These are phyloP conservation scores for Fusarium pseudograminearum DNA, from an alignment of 2,329 filamentous ascomycete genomes.

Conservation along the genomic window DNA sequence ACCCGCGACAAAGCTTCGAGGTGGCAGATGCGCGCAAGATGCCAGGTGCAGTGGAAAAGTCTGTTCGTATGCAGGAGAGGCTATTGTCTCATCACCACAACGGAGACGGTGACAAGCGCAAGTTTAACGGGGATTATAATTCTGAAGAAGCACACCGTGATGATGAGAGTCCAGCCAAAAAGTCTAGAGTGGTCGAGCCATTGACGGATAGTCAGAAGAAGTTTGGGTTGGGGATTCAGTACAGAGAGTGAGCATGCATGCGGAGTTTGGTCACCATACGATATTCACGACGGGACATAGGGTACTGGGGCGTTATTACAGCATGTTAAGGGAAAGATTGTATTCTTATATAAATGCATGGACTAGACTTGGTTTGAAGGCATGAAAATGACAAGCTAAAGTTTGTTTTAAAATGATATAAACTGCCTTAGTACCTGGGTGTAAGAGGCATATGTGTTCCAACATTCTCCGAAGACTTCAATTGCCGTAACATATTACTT, in stretches of 20 bases:
- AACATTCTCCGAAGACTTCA: background rate
- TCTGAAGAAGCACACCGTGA: slow-evolving; percentile 51
- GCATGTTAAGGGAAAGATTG: background rate
- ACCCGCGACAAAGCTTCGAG: slow-evolving; percentile 66
- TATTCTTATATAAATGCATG: background rate
- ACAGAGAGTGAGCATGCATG: slow-evolving; percentile 48
- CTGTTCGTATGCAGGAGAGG: slow-evolving; percentile 64
- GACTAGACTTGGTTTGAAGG: background rate
- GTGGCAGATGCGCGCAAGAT: slow-evolving; percentile 61
- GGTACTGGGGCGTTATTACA: slow-evolving; percentile 26
- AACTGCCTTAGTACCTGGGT: too few species aligned
- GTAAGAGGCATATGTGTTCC: background rate
- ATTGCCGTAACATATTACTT: background rate
- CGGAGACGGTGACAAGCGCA: slow-evolving; percentile 63
- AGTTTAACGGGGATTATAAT: slow-evolving; percentile 56
- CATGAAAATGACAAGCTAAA: background rate
- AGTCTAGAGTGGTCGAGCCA: slow-evolving; percentile 58
- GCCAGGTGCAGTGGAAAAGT: slow-evolving; percentile 58
- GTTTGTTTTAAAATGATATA: background rate
- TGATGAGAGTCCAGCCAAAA: slow-evolving; percentile 64
- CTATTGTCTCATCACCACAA: slow-evolving; percentile 61
- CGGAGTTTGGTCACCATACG: slow-evolving; percentile 30
- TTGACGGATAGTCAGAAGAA: slow-evolving; percentile 54
- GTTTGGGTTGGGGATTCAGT: slow-evolving; percentile 67
- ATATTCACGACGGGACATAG: slow-evolving; percentile 30